These are phyloP conservation scores for Globisporangium nagaii DNA, from an alignment of 352 stramenopile species.

Conservation along the genomic window DNA sequence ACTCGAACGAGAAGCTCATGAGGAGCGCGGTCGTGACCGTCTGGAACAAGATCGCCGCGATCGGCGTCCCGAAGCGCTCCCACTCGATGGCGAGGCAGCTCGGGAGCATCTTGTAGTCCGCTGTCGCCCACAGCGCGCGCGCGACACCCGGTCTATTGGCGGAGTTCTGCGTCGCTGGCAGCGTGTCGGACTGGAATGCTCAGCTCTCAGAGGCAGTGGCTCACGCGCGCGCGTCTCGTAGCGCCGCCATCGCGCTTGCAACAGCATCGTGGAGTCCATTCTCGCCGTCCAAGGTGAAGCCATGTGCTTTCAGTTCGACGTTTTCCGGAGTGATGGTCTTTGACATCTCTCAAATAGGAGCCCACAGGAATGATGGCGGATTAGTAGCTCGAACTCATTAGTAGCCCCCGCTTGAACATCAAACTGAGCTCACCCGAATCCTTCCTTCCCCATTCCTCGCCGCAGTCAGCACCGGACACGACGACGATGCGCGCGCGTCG, in stretches of 20 bases:
- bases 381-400: not conserved
- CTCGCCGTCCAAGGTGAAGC: too few species aligned
- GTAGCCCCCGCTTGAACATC: not conserved
- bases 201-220: too few species aligned
- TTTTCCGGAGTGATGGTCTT: not conserved
- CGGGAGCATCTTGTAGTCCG: constrained; percentile 85
- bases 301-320: not conserved
- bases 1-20: constrained; percentile 83
- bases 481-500: not conserved
- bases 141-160: too few species aligned
- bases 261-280: too few species aligned
- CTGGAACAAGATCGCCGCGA: constrained; percentile 86
- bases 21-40: constrained; percentile 77
- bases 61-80: constrained; percentile 71
- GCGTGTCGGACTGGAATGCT: too few species aligned
- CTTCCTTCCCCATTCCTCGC: not conserved
- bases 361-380: not conserved
- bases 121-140: constrained; percentile 72
- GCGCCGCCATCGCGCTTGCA: too few species aligned
- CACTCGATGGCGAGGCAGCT: constrained; percentile 53
- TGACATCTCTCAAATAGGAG: not conserved
- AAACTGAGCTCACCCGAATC: not conserved
- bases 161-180: not conserved
- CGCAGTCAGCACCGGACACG: too few species aligned
- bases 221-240: too few species aligned